These are phyloP conservation scores for Anisodus tanguticus DNA, from an alignment of 257 asterid species.

Conservation along the genomic window DNA sequence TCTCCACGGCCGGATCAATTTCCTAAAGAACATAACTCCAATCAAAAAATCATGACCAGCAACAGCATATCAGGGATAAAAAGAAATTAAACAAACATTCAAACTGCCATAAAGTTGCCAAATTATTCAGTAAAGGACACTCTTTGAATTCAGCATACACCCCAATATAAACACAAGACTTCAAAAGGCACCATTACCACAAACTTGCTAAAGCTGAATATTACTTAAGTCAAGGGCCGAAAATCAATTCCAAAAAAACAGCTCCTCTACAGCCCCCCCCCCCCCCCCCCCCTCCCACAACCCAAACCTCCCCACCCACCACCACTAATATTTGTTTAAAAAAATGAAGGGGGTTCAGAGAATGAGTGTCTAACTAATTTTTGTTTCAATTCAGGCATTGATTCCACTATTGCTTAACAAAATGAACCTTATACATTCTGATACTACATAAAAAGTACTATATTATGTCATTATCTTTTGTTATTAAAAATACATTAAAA, in stretches of 20 bases:
- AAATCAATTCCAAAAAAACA: not conserved
- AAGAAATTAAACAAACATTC: not conserved
- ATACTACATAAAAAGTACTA: no score
- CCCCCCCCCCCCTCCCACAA: no score
- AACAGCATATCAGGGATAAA: not conserved
- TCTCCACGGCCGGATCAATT: conserved; percentile 90
- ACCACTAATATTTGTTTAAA: no score
- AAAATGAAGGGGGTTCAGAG: no score
- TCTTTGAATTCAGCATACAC: not conserved
- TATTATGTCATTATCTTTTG: no score
- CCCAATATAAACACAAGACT: not conserved
- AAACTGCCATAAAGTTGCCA: not conserved
- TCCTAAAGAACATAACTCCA: conserved; percentile 54
- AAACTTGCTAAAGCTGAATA: not conserved
- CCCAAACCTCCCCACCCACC: no score
- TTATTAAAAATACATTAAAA: no score
- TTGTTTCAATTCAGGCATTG: not conserved
- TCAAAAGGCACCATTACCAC: no score
- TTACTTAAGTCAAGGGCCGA: not conserved
- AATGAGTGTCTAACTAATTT: no score
- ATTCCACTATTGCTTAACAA: not conserved
- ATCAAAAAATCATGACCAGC: conserved; percentile 1
- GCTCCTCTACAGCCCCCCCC: not conserved
- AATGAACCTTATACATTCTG: no score
- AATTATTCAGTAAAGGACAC: not conserved